Base-by-base conservation (phyloP, 2,329 filamentous ascomycete genomes). In the Cladosporium cucumerinum region DNA sequence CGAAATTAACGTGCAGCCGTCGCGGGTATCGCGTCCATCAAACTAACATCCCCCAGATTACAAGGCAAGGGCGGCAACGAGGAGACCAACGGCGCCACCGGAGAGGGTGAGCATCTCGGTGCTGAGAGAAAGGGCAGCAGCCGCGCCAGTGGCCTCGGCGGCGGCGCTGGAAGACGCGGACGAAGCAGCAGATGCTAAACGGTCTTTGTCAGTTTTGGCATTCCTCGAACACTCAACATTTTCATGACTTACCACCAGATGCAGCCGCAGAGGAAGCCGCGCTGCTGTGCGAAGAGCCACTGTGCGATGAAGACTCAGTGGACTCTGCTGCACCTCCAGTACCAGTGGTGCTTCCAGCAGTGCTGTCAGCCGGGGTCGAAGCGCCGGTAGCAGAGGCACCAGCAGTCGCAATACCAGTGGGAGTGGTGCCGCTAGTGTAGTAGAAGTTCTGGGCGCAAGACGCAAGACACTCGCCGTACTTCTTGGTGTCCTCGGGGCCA, bases 381-480 rank as follows among this genome's bases (percentile, higher is more conserved):
- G 60, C 10, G 23, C 39, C 58, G 16, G 60, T 62, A 18, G 60
- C 49, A 21, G 64, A 66, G n/a, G 71, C 70, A 46, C 69, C 69
- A 11, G 67, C 69, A 12, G 69, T 70, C 30, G 70, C 71, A 11
- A 73, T 66, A 26, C 71, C 71, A 21, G 60, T 62, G 21, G 49
- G 49, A 23, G 36, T 48, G 49, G 30, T 36, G 26, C 60, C 60
- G 26, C 49, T 55, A 39, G 28, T 28, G 49, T 62, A 62, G 34
- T 62, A 62, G 66, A 66, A 67, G 54, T 65, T 58, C 49, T 49
- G 61, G 23, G 65, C 64, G 77, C 84, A 86, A 65, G 72, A 70
- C 61, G 80, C 75, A 71, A 82, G 78, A 73, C 84, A 86, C 57
- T 77, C 67, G 66, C 78, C 77, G 69, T 81, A 86, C 65, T 75